Evolutionary conservation across 208 protist genomes (phyloP), one percentile per base, ranked within the genome.

Genomic region (Trypanosoma boissoni): DNA sequence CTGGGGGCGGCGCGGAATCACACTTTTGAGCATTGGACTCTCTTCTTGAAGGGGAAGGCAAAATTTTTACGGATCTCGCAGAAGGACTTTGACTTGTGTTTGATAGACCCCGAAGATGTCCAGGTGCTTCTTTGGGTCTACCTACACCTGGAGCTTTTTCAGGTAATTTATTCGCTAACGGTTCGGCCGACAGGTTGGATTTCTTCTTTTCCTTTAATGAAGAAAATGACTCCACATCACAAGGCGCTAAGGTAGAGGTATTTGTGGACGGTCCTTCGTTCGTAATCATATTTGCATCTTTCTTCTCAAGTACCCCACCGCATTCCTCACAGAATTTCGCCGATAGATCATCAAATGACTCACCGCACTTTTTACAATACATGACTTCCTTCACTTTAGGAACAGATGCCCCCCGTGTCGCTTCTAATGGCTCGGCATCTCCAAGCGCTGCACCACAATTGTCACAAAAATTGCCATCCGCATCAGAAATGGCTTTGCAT

Each of bases 401-500:
- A 32, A 23, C 5, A 8, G 49, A 12, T 18, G 37, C 46, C 26
- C 4, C 5, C 7, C 9, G 18, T 39, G 34, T 24, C 16, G 9
- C 12, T 16, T 21, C 1, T 18, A 45, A 20, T 21, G 59, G 56
- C 24, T 79, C 80, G 12, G 58, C 59, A 37, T 78, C 73, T n/a
- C 78, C 82, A 9, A 91, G 55, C 1, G 74, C 83, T 2, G 74
- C 88, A 39, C 85, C 88, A 72, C 85, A 91, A 65, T 88, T 90
- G 59, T 91, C 85, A 49, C 88, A 91, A 58, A 92, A 91, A 68
- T 92, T 91, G 32, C 76, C 81, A 71, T 92, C 88, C 4, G 72
- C 85, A 60, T 87, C 82, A 59, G 80, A 89, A 37, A 90, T 29
- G 1, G 74, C 82, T 58, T 82, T 49, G 63, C 88, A 92, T 18